These are phyloP conservation scores for Tolypocladium endophyticum DNA, from an alignment of 2,329 filamentous ascomycete species.

Conservation along the genomic window DNA sequence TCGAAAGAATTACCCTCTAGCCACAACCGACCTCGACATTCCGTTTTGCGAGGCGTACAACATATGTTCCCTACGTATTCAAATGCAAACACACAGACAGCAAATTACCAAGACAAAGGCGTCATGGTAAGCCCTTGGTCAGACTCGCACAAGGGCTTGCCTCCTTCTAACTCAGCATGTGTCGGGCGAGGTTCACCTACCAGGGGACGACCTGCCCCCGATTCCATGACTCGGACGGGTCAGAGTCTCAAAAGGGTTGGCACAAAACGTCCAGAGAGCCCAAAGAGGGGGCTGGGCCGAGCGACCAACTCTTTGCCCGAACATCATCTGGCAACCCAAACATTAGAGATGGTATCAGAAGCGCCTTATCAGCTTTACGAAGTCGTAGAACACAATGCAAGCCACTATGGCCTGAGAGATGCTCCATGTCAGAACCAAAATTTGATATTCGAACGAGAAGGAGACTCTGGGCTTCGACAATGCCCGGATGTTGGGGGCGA, in stretches of 20 bases:
- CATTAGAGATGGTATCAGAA: background rate
- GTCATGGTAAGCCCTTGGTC: constrained; percentile 7
- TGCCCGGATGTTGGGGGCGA: background rate
- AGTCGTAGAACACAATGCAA: background rate
- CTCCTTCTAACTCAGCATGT: background rate
- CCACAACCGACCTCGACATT: background rate
- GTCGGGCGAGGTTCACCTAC: background rate
- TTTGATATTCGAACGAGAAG: background rate
- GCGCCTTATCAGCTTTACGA: background rate
- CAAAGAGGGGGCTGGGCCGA: too few relatives aligned
- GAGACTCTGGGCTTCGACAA: background rate
- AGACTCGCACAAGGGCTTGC: background rate
- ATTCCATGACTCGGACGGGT: background rate
- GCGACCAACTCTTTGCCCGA: background rate
- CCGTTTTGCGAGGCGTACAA: too few relatives aligned
- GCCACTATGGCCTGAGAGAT: too few relatives aligned
- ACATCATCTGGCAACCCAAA: background rate
- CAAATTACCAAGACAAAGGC: constrained; percentile 10
- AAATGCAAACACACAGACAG: background rate
- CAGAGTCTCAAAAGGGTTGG: background rate
- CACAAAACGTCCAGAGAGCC: background rate
- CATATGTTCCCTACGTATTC: background rate
- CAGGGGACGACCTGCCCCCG: background rate
- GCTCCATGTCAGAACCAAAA: background rate
- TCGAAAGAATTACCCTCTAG: background rate